Evolutionary conservation across 148 eudicot genomes (phyloP).

Genomic region (Talinum fruticosum): DNA sequence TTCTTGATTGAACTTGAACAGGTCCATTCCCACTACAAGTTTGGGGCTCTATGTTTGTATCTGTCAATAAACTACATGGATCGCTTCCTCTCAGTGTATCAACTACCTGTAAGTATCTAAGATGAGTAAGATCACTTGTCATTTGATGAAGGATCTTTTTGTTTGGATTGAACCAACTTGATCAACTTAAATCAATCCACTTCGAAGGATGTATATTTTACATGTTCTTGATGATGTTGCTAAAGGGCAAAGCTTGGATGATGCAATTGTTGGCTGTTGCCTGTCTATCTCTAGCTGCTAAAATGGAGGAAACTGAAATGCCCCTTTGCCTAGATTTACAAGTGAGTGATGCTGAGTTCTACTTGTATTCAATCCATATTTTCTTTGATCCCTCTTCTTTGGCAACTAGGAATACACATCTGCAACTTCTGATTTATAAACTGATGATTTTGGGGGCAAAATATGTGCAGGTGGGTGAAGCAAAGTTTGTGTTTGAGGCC

Average conservation of each 20-base stretch:
- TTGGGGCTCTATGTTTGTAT: conserved; percentile 66
- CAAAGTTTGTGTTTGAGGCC: conserved; percentile 60
- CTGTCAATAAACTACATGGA: conserved; percentile 71
- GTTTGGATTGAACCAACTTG: neutral
- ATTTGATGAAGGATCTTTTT: neutral
- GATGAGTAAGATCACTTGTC: neutral
- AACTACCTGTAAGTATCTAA: conserved; percentile 53
- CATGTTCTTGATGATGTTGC: conserved; percentile 15
- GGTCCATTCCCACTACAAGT: conserved; percentile 68
- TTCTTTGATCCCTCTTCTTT: neutral
- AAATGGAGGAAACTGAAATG: conserved; percentile 67
- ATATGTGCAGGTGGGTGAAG: conserved; percentile 48
- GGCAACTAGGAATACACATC: neutral
- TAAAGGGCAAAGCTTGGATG: conserved; percentile 66
- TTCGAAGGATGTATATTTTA: neutral
- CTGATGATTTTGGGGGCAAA: neutral
- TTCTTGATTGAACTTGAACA: conserved; percentile 25
- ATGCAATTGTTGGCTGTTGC: conserved; percentile 75
- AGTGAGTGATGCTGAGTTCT: conserved; percentile 29
- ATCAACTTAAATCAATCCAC: neutral
- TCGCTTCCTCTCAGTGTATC: conserved; percentile 62
- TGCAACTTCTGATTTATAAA: neutral
- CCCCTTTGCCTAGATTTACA: conserved; percentile 67
- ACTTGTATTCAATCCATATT: neutral
- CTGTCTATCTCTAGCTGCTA: conserved; percentile 68